phyloP scores from a whole-genome alignment of 192 early-diverging fungal species.

The Gorgonomyces haynaldii region DNA sequence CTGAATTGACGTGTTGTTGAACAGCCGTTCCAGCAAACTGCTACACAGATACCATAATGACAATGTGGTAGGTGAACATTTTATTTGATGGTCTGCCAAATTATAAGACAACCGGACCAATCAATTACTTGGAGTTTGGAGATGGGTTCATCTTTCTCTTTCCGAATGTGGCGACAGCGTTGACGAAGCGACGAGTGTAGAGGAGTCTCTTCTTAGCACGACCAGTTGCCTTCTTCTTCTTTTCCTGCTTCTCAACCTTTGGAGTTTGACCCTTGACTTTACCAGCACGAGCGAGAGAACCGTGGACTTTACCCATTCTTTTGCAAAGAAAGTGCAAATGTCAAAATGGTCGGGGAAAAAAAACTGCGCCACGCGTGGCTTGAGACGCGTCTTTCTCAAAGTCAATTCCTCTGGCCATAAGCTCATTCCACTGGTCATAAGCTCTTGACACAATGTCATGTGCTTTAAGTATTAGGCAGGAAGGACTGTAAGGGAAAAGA shows the following conservation, averaged over 20 bases:
- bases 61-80: no score
- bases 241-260: slow-evolving; percentile 95
- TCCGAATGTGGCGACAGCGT: slow-evolving; percentile 73
- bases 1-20: background rate
- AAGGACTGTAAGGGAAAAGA: no score
- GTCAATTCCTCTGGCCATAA: no score
- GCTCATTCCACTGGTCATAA: no score
- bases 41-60: background rate
- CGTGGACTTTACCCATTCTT: slow-evolving; percentile 97
- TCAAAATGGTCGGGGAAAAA: no score
- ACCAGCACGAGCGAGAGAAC: slow-evolving; percentile 99
- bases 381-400: no score
- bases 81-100: no score
- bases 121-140: background rate
- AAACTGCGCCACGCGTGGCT: no score
- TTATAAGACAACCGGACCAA: no score
- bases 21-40: background rate
- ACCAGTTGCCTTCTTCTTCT: slow-evolving; percentile 83
- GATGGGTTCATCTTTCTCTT: slow-evolving; percentile 68
- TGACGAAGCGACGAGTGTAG: slow-evolving; percentile 97
- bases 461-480: no score
- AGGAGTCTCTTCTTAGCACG: slow-evolving; percentile 93
- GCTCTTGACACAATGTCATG: no score
- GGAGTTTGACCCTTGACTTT: slow-evolving; percentile 99
- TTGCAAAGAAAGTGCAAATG: no score